Percentiles rank a stretch among this genome's conserved stretches.
phyloP scores from a whole-genome alignment of 176 grass and related monocot species.

The Ensete ventricosum region DNA sequence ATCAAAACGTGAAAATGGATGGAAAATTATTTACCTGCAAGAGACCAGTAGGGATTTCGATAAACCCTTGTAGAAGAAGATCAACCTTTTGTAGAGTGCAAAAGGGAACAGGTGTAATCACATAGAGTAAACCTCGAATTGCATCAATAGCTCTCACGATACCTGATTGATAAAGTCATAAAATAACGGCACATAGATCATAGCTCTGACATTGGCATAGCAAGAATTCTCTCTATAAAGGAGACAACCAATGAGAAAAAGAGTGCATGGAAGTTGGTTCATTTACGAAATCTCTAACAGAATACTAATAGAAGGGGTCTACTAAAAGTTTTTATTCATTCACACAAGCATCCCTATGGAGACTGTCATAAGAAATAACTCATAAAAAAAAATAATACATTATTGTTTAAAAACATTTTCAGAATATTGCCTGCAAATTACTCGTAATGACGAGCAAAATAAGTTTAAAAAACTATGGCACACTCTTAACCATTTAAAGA shows the following conservation, averaged over 20 bases:
- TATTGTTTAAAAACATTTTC: too few relatives aligned
- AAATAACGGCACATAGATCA: background rate
- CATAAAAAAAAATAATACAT: too few relatives aligned
- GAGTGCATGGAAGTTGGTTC: background rate
- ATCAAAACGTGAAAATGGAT: background rate
- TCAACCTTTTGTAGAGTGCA: slow-evolving; percentile 49
- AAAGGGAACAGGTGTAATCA: slow-evolving; percentile 72
- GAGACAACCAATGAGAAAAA: background rate
- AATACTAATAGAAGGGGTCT: background rate
- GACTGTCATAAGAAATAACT: too few relatives aligned
- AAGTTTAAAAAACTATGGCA: too few relatives aligned
- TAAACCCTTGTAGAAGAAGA: slow-evolving; percentile 79
- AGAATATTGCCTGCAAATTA: too few relatives aligned
- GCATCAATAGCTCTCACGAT: slow-evolving; percentile 69
- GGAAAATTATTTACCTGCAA: slow-evolving; percentile 46
- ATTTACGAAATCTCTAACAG: background rate
- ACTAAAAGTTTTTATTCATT: too few relatives aligned
- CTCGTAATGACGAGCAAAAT: too few relatives aligned
- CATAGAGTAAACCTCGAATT: slow-evolving; percentile 52
- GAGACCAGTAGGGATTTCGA: slow-evolving; percentile 63
- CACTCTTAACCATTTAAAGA: too few relatives aligned
- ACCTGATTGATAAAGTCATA: slow-evolving; percentile 35
- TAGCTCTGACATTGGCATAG: background rate
- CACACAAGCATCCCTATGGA: too few relatives aligned
- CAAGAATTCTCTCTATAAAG: background rate